phyloP scores from a whole-genome alignment of 1,284 basidiomycete species.

The Sporisorium graminicola region DNA sequence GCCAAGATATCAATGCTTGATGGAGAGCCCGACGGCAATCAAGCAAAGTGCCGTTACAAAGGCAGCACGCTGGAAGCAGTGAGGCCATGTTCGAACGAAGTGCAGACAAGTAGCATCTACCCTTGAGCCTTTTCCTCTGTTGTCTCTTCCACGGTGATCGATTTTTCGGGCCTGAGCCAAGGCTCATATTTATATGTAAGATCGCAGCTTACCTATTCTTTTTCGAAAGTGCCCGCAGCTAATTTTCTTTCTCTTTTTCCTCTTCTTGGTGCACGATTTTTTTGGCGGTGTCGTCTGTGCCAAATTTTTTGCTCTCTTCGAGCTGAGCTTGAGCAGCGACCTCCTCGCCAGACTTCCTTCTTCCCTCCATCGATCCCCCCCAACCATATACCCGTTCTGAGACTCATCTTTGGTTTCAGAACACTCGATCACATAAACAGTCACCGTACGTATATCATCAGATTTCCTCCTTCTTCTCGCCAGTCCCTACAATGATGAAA shows the following conservation, averaged over 20 bases:
- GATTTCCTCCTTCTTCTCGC: not conserved
- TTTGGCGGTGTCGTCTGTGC: constrained; percentile 7
- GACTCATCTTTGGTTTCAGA: constrained; percentile 32
- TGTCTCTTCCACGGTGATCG: constrained; percentile 17
- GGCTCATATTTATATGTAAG: constrained; percentile 3
- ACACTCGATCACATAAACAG: constrained; percentile 39
- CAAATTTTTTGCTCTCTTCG: constrained; percentile 4
- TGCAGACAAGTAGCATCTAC: constrained; percentile 10
- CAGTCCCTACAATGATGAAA: constrained; percentile 46
- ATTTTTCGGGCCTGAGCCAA: constrained; percentile 8
- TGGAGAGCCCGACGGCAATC: not conserved
- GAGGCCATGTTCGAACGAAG: not conserved
- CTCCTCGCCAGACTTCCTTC: constrained; percentile 9
- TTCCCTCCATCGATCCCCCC: constrained; percentile 43
- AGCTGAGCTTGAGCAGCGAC: not conserved
- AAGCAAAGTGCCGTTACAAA: not conserved
- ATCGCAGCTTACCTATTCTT: too few relatives aligned
- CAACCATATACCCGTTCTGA: constrained; percentile 51
- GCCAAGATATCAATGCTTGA: not conserved
- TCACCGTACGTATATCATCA: constrained; percentile 28
- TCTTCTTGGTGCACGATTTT: not conserved
- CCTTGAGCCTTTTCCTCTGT: too few relatives aligned
- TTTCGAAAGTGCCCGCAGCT: constrained; percentile 24
- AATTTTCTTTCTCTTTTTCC: constrained; percentile 1
- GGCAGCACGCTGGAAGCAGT: not conserved